phyloP scores from a whole-genome alignment of 2,329 filamentous ascomycete genomes.

The Epichloe scottii region DNA sequence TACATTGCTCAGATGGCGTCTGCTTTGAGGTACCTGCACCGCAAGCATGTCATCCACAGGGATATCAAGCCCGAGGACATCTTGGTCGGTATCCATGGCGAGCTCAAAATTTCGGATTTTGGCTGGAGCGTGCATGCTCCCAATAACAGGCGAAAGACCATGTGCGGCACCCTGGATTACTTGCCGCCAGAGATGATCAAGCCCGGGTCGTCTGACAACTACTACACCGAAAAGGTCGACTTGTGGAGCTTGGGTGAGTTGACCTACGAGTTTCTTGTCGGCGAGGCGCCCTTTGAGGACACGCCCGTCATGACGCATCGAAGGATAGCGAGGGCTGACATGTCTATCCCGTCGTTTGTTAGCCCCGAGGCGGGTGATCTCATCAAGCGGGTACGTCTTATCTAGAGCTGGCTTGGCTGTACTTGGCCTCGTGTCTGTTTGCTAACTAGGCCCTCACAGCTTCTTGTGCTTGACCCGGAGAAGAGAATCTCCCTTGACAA shows the following conservation, averaged over 20 bases:
- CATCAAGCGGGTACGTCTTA: conserved; percentile 64
- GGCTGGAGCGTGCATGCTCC: conserved; percentile 97
- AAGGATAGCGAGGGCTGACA: conserved; percentile 78
- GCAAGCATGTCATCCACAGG: conserved; percentile 21
- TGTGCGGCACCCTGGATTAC: conserved; percentile 96
- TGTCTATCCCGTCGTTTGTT: conserved; percentile 83
- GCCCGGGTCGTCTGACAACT: conserved; percentile 68
- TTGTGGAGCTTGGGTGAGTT: conserved; percentile 91
- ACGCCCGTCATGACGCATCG: conserved; percentile 88
- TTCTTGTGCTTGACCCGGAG: conserved; percentile 85
- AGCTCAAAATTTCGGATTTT: conserved; percentile 98
- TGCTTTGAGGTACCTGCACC: conserved; percentile 17
- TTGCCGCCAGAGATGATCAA: conserved; percentile 96
- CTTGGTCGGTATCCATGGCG: conserved; percentile 68
- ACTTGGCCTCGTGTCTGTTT: neutral
- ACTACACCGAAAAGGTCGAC: conserved; percentile 90
- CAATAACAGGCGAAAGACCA: conserved; percentile 83
- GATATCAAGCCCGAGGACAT: conserved; percentile 25
- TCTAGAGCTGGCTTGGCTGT: neutral
- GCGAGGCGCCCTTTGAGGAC: conserved; percentile 94
- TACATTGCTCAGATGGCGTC: conserved; percentile 61
- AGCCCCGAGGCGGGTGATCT: conserved; percentile 83
- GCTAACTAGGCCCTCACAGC: conserved; percentile 33
- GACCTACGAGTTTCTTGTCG: conserved; percentile 92
- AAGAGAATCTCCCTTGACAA: conserved; percentile 85